phyloP scores from a whole-genome alignment of 2,329 filamentous ascomycete genomes.

The Aspergillus floridensis region DNA sequence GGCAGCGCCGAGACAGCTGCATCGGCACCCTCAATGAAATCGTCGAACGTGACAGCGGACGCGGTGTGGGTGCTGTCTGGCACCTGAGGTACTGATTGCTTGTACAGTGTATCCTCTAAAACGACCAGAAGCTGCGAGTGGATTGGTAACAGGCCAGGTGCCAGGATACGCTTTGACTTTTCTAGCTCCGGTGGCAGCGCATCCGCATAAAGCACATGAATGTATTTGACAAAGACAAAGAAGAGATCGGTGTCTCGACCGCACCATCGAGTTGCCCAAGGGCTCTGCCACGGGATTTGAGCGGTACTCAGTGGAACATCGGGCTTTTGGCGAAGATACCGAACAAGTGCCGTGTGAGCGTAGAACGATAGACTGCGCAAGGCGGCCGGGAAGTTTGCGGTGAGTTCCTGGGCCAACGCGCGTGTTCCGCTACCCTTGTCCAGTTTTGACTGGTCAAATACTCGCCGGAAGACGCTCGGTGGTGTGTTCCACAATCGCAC shows the following conservation, averaged over 20 bases:
- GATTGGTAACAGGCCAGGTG: slow-evolving; percentile 75
- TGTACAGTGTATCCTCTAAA: slow-evolving; percentile 79
- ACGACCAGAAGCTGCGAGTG: slow-evolving; percentile 78
- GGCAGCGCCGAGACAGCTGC: slow-evolving; percentile 63
- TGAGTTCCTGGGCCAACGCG: slow-evolving; percentile 60
- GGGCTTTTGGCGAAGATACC: slow-evolving; percentile 62
- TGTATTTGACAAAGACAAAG: slow-evolving; percentile 88
- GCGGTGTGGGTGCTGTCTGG: slow-evolving; percentile 46
- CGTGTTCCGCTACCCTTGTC: slow-evolving; percentile 53
- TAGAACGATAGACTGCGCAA: slow-evolving; percentile 61
- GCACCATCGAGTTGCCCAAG: slow-evolving; percentile 82
- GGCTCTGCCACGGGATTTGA: slow-evolving; percentile 78
- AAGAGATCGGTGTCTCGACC: slow-evolving; percentile 86
- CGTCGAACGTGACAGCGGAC: slow-evolving; percentile 63
- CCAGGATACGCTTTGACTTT: slow-evolving; percentile 58
- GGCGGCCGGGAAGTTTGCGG: slow-evolving; percentile 66
- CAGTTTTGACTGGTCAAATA: slow-evolving; percentile 67
- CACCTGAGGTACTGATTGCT: slow-evolving; percentile 56
- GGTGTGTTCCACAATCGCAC: slow-evolving; percentile 76
- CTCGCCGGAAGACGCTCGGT: slow-evolving; percentile 66
- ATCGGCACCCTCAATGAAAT: slow-evolving; percentile 64
- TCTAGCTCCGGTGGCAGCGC: slow-evolving; percentile 60
- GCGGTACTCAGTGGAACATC: slow-evolving; percentile 66
- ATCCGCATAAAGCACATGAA: slow-evolving; percentile 73
- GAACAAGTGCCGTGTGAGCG: slow-evolving; percentile 59